Base-by-base conservation (phyloP, 2,329 filamentous ascomycete genomes). In the Rosellinia necatrix region DNA sequence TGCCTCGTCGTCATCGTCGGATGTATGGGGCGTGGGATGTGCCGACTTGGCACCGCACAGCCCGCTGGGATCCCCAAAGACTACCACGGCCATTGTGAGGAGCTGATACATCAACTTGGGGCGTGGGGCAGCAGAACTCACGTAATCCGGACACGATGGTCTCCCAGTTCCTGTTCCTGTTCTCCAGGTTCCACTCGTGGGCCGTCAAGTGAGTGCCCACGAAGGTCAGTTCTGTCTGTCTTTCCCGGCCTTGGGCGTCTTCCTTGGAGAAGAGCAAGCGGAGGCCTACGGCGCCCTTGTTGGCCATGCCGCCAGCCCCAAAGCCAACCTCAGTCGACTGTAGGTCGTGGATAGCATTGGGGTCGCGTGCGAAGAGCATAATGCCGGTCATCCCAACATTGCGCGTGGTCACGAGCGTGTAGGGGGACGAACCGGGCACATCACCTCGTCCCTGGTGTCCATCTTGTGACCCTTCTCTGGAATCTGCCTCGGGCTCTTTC, bases 351-450 rank as follows among this genome's bases (percentile, higher is more conserved):
- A 97, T 77, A 21, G 81, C 78, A 7, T 80, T 73, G 0, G 82
- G 78, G 37, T 87, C 80, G 53, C 85, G 85, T 17, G 87, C 89
- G 70, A 96, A 96, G 15, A 97, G 81, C 79, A 97, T 84, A 47
- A 97, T 83, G 21, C 83, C 92, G 0, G 92, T 97, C 86, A 97
- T 91, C 62, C 94, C 93, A 44, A 92, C 82, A 71, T 94, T 92
- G 41, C 86, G 83, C 19, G 84, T 81, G 43, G 85, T 78, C 22
- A 96, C 75, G 51, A 90, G 84, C 34, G 85, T 84, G 71, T 96
- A 96, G 15, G 80, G 77, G 27, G 51, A 40, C n/a, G 66, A 64
- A 47, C 60, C 57, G 10, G 58, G 50, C 50, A n/a, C n/a, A n/a
- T 48, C 66, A 50, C 51, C 58, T 41, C 53, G 53, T 53, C 49